Evolutionary conservation across 2,329 filamentous ascomycete species (phyloP), one percentile per base, ranked within the genome.

Genomic region (Alternaria ethzedia): DNA sequence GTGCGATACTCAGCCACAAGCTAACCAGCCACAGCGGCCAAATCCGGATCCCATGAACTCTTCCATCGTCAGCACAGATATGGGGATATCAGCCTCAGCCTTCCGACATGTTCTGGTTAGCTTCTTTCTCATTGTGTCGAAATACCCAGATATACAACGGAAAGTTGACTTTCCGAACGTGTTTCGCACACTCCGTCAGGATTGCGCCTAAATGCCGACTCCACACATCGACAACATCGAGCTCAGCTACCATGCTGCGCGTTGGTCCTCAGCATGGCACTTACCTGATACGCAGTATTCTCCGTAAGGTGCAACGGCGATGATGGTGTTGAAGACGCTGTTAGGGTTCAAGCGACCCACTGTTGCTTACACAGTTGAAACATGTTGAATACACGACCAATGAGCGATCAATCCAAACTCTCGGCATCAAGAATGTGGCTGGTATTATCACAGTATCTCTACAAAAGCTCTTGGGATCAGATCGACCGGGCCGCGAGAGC

Each of bases 401-500:
- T 73, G 23, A 59, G 21, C 41, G 46, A 28, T 54, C 50, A 20
- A 59, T 8, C 52, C 57, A 61, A 12, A 8, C 15, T 57, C 51
- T 64, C 50, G 54, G 52, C 49, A 55, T 58, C 41, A 52, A 55
- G 61, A 50, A 32, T 61, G 57, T 68, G 61, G 62, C 66, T 66
- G 51, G 50, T 28, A 50, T 15, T 17, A 26, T 41, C n/a, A 61
- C 25, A 54, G 30, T 50, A 61, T 46, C 49, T 59, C 32, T 47
- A 54, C 45, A 47, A 61, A 54, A 32, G 43, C 23, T 41, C 51
- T 50, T 49, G 66, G 43, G 36, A 46, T 58, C 59, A 51, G 70
- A 71, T 75, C 67, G 54, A 56, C 67, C 67, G 66, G 70, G 36
- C 66, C 67, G 68, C 58, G 54, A 51, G 57, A 54, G 56, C 61